Evolutionary conservation across 441 rosid genomes (phyloP).

Genomic region (Brassica hybrid): DNA sequence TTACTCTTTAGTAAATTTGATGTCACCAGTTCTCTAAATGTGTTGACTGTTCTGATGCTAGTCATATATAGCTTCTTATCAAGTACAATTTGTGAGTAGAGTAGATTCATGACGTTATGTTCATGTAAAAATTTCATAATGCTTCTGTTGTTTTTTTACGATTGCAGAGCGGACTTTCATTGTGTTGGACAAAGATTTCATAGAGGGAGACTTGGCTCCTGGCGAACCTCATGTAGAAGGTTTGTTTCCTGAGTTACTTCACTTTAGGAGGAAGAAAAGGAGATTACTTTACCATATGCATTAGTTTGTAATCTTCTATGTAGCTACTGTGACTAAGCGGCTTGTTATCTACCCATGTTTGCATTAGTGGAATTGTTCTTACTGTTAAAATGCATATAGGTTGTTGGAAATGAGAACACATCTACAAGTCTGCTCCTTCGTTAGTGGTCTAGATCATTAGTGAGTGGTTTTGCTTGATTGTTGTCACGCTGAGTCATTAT

Average conservation of each 20-base stretch:
- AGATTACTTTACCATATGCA: slow-evolving; percentile 8
- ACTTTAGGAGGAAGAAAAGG: slow-evolving; percentile 9
- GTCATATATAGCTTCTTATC: neutral
- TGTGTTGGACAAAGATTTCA: slow-evolving; percentile 72
- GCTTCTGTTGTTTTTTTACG: slow-evolving; percentile 12
- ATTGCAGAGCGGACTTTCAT: slow-evolving; percentile 88
- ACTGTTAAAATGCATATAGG: neutral
- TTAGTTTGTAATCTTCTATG: neutral
- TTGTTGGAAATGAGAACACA: neutral
- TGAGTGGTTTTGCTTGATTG: neutral
- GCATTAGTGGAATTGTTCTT: slow-evolving; percentile 14
- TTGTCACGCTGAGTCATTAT: neutral
- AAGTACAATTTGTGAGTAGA: neutral
- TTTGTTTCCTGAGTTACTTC: slow-evolving; percentile 36
- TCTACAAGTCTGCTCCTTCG: slow-evolving; percentile 17
- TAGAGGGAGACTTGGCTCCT: slow-evolving; percentile 58
- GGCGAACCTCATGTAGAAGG: slow-evolving; percentile 84
- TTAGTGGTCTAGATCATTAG: slow-evolving; percentile 18
- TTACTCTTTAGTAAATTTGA: neutral
- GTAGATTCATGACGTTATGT: neutral
- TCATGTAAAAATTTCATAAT: neutral
- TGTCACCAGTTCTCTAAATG: too few species aligned
- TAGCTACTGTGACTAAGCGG: neutral
- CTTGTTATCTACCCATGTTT: too few species aligned
- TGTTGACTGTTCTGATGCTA: too few species aligned